phyloP scores from a whole-genome alignment of 1,284 basidiomycete genomes.

The Leccinum subfulvum region DNA sequence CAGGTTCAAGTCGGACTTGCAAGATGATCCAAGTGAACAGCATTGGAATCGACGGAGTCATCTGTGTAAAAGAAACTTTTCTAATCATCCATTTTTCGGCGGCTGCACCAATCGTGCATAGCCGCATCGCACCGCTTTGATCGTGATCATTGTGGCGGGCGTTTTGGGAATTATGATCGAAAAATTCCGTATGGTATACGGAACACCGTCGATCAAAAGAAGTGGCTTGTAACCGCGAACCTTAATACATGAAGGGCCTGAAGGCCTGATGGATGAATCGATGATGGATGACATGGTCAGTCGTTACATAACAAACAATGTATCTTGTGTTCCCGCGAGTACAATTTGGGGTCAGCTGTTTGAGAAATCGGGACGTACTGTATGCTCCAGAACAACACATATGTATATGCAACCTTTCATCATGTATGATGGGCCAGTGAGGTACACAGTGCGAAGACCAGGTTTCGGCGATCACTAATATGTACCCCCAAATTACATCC shows the following conservation, averaged over 20 bases:
- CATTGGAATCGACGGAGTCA: too few relatives aligned
- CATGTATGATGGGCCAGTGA: too few relatives aligned
- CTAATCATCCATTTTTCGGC: too few relatives aligned
- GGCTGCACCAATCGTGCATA: too few relatives aligned
- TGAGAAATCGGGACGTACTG: neutral
- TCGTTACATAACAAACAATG: neutral
- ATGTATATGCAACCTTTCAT: too few relatives aligned
- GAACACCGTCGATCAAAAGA: neutral
- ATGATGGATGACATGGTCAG: neutral
- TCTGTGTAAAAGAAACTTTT: too few relatives aligned
- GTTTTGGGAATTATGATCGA: neutral
- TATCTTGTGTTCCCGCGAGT: neutral
- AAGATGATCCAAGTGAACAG: too few relatives aligned
- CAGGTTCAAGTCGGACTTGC: neutral
- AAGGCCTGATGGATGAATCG: too few relatives aligned
- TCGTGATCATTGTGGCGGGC: neutral
- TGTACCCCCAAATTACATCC: neutral
- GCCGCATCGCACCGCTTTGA: neutral
- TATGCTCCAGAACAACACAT: too few relatives aligned
- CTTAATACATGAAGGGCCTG: neutral
- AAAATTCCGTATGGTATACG: neutral
- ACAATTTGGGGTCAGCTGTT: neutral
- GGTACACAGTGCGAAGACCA: neutral
- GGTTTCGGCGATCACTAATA: neutral
- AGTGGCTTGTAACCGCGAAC: neutral